Conservation (phyloP, 1,284 basidiomycete species). For the Rhodotorula sp. region DNA sequence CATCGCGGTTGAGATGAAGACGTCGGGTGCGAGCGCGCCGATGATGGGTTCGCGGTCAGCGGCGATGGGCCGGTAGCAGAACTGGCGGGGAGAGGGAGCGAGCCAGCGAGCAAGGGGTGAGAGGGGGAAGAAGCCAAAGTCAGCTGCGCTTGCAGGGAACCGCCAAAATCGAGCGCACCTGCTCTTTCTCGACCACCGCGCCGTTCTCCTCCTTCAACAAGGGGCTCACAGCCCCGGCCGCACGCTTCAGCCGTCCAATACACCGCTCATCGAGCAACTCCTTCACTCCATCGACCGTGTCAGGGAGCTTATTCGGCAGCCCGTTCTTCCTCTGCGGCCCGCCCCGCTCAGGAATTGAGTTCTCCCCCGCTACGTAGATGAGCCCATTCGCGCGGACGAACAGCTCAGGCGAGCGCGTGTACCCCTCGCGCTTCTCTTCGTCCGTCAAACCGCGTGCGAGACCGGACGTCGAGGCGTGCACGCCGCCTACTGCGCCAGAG, state of each 20-base stretch:
- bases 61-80: conserved; percentile 38
- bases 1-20: conserved; percentile 30
- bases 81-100: conserved; percentile 6
- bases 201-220: conserved; percentile 34
- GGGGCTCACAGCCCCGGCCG: conserved; percentile 25
- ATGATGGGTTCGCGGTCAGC: conserved; percentile 33
- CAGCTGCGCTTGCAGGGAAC: not conserved
- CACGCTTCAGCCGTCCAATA: conserved; percentile 19
- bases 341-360: conserved; percentile 26
- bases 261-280: conserved; percentile 19
- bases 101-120: not conserved
- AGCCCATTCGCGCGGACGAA: conserved; percentile 27
- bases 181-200: conserved; percentile 22
- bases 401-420: conserved; percentile 30
- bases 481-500: conserved; percentile 24
- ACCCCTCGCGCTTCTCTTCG: conserved; percentile 27
- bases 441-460: conserved; percentile 20
- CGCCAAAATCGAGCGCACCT: conserved; percentile 16
- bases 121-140: not conserved
- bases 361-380: conserved; percentile 39
- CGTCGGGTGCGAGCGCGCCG: conserved; percentile 6
- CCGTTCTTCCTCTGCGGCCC: not conserved
- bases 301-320: conserved; percentile 26
- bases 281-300: conserved; percentile 28
- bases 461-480: conserved; percentile 30